Percentiles rank a stretch among this genome's conserved stretches.
Conservation (phyloP, 768 basidiomycete genomes). For the Termitomyces sp. region DNA sequence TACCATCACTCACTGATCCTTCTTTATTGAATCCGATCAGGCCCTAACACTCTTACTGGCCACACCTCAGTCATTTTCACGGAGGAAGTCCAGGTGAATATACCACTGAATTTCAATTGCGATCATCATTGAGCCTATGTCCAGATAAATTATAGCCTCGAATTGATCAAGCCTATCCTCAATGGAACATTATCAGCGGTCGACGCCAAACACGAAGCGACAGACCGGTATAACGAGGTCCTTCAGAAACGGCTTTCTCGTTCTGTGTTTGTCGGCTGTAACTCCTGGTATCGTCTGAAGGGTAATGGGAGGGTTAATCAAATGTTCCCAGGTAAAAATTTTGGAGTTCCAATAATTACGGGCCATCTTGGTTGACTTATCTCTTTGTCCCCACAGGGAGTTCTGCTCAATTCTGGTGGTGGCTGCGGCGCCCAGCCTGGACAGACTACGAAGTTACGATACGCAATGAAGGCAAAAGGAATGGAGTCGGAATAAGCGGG, state of each 20-base stretch:
- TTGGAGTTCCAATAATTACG: neutral
- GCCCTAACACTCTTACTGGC: slow-evolving; percentile 38
- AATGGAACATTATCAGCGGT: slow-evolving; percentile 11
- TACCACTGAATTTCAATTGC: neutral
- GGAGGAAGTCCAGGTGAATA: slow-evolving; percentile 33
- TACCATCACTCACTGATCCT: neutral
- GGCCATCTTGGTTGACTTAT: neutral
- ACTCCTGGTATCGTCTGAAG: slow-evolving; percentile 35
- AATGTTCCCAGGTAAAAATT: slow-evolving; percentile 31
- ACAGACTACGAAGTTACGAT: neutral
- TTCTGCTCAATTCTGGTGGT: slow-evolving; percentile 1
- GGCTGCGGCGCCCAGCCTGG: neutral
- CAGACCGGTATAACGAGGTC: slow-evolving; percentile 16
- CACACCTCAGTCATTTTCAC: slow-evolving; percentile 38
- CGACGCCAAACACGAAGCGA: slow-evolving; percentile 14
- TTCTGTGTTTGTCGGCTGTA: slow-evolving; percentile 24
- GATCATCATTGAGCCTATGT: neutral
- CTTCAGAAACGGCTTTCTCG: slow-evolving; percentile 15
- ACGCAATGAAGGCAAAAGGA: neutral
- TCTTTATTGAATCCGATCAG: slow-evolving; percentile 14
- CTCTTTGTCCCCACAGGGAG: neutral
- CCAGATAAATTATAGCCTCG: slow-evolving; percentile 34
- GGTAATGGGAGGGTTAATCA: slow-evolving; percentile 29
- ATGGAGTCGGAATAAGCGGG: neutral
- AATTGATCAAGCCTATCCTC: slow-evolving; percentile 18